A percentile compares a stretch with the other conserved stretches of the same genome.
Conservation (phyloP, 2,329 filamentous ascomycete species). For the Fusarium anguioides region DNA sequence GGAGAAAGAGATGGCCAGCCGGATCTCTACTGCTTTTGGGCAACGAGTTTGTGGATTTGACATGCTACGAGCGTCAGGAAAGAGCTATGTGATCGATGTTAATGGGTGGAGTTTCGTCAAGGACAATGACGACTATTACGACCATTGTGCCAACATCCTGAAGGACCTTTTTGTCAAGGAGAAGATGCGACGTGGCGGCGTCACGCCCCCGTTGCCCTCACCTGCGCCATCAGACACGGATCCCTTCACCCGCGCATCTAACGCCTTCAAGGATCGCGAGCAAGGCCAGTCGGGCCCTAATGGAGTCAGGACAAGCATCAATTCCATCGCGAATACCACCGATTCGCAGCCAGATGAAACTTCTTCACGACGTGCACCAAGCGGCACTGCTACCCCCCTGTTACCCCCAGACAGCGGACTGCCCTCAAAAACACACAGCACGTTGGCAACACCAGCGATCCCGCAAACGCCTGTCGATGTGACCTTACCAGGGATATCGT, state of each 20-base stretch:
- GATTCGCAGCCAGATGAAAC: conserved; percentile 45
- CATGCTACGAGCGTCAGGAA: conserved; percentile 84
- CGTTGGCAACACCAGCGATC: conserved; percentile 50
- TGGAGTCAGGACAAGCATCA: conserved; percentile 47
- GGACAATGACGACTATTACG: conserved; percentile 98
- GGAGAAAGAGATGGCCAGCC: conserved; percentile 87
- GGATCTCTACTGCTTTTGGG: conserved; percentile 91
- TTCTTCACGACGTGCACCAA: conserved; percentile 37
- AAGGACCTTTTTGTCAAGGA: conserved; percentile 90
- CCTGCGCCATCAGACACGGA: conserved; percentile 59
- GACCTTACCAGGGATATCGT: conserved; percentile 42
- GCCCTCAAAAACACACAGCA: conserved; percentile 51
- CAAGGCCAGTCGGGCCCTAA: conserved; percentile 27
- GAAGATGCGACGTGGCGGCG: conserved; percentile 71
- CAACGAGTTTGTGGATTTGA: conserved; percentile 98
- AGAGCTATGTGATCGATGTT: conserved; percentile 97
- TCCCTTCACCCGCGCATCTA: conserved; percentile 51
- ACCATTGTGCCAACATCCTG: conserved; percentile 87
- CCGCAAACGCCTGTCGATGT: conserved; percentile 50
- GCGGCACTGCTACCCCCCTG: conserved; percentile 48
- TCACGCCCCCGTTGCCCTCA: conserved; percentile 66
- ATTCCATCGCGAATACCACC: conserved; percentile 26
- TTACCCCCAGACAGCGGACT: conserved; percentile 47
- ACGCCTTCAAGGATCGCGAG: conserved; percentile 56
- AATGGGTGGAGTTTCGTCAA: conserved; percentile 99